A percentile compares a stretch with the other conserved stretches of the same genome.
Conservation (phyloP, 495 filamentous ascomycete species). For the Monascus purpureus region DNA sequence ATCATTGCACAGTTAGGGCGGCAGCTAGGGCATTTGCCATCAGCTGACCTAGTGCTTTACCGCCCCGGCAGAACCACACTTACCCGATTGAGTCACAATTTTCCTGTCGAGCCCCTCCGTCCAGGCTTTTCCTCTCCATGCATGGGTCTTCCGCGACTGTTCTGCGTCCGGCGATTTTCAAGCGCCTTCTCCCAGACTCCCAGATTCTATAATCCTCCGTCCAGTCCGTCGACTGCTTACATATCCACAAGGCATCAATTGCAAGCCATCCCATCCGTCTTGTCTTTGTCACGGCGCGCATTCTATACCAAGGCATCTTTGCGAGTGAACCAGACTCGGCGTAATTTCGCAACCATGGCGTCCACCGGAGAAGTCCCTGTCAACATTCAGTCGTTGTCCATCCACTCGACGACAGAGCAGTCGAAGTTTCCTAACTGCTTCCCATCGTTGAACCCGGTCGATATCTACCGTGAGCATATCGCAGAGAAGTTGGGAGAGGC, state of each 20-base stretch:
- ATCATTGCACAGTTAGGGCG: too few species aligned
- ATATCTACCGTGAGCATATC: conserved; percentile 79
- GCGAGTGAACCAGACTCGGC: neutral
- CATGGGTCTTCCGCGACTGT: conserved; percentile 30
- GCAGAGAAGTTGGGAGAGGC: conserved; percentile 57
- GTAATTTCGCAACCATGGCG: conserved; percentile 16
- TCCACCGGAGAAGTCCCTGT: conserved; percentile 17
- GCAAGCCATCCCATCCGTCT: conserved; percentile 2
- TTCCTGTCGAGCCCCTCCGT: conserved; percentile 8
- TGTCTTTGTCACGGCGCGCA: conserved; percentile 6
- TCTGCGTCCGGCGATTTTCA: conserved; percentile 30
- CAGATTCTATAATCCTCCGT: conserved; percentile 6
- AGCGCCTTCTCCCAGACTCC: conserved; percentile 13
- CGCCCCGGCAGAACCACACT: conserved; percentile 13
- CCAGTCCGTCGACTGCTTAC: conserved; percentile 6
- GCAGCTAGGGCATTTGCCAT: too few species aligned
- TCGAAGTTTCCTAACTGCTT: conserved; percentile 33
- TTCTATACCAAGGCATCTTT: conserved; percentile 3
- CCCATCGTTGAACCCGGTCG: conserved; percentile 68
- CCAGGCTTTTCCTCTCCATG: conserved; percentile 22
- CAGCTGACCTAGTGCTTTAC: too few species aligned
- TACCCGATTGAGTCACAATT: conserved; percentile 17
- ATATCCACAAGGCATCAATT: conserved; percentile 3
- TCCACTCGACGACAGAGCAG: conserved; percentile 23
- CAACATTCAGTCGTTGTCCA: conserved; percentile 25